Percentiles rank a stretch among this genome's conserved stretches.
These are phyloP conservation scores for Cystobasidium slooffiae DNA, from an alignment of 1,284 basidiomycete species.

Conservation along the genomic window DNA sequence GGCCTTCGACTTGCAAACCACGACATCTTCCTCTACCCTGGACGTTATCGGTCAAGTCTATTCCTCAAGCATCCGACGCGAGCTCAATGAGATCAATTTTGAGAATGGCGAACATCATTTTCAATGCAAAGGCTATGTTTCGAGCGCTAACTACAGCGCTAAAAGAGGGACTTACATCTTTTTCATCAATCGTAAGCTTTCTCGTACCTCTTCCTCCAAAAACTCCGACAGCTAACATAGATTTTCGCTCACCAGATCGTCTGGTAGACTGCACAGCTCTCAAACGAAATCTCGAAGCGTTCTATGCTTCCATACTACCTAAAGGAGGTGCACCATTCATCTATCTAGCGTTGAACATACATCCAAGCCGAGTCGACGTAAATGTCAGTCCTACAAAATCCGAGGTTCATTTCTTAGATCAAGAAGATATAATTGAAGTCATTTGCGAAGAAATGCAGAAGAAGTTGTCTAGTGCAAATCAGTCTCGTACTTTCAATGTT, in stretches of 20 bases:
- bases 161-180: constrained; percentile 84
- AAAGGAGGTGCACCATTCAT: constrained; percentile 90
- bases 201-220: neutral
- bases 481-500: constrained; percentile 74
- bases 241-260: constrained; percentile 67
- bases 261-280: constrained; percentile 88
- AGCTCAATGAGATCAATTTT: constrained; percentile 67
- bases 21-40: constrained; percentile 68
- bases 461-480: constrained; percentile 69
- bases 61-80: constrained; percentile 77
- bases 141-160: constrained; percentile 84
- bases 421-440: constrained; percentile 81
- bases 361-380: constrained; percentile 88
- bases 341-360: constrained; percentile 84
- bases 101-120: constrained; percentile 60
- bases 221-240: neutral
- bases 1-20: constrained; percentile 81
- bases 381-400: constrained; percentile 98
- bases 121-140: constrained; percentile 76
- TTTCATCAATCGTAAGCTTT: constrained; percentile 93
- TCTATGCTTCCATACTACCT: constrained; percentile 84
- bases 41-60: constrained; percentile 82
- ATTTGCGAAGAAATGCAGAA: constrained; percentile 76
- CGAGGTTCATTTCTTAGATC: constrained; percentile 79
- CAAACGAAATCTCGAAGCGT: constrained; percentile 82